phyloP scores from a whole-genome alignment of 2,329 filamentous ascomycete species.

The Botrytis fabae region DNA sequence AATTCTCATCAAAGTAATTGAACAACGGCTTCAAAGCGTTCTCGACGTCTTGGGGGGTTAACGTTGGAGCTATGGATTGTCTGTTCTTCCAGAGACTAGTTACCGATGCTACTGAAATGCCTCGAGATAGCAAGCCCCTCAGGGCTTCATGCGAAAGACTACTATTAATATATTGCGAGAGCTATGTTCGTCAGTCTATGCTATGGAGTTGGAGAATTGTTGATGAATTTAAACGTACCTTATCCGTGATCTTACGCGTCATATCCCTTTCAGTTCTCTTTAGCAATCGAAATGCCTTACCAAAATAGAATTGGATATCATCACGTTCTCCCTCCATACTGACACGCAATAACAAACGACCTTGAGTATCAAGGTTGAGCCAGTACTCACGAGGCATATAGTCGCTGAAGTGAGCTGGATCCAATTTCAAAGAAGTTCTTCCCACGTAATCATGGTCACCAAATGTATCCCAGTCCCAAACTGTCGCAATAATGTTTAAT shows the following conservation, averaged over 20 bases:
- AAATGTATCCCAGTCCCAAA: constrained; percentile 98
- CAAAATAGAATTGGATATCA: constrained; percentile 98
- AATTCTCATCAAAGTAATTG: constrained; percentile 96
- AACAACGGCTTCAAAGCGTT: constrained; percentile 83
- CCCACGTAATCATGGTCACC: constrained; percentile 98
- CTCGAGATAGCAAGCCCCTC: constrained; percentile 68
- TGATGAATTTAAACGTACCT: constrained; percentile 55
- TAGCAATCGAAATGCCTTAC: constrained; percentile 90
- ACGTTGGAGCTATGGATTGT: constrained; percentile 54
- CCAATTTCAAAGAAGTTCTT: constrained; percentile 94
- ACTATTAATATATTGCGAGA: constrained; percentile 88
- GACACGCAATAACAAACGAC: constrained; percentile 81
- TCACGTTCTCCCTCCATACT: constrained; percentile 99
- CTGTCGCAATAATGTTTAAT: constrained; percentile 91
- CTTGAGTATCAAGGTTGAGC: constrained; percentile 95
- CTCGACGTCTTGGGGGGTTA: constrained; percentile 73
- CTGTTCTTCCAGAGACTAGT: constrained; percentile 68
- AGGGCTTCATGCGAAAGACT: constrained; percentile 83
- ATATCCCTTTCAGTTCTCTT: constrained; percentile 97
- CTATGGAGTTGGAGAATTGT: constrained; percentile 16
- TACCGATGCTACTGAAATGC: constrained; percentile 70
- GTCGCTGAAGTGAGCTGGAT: constrained; percentile 94
- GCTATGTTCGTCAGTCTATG: constrained; percentile 49
- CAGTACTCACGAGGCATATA: constrained; percentile 96
- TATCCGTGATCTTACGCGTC: constrained; percentile 97